Base-by-base conservation (phyloP, 1,139 yeast species). In the Yamadazyma sp. region DNA sequence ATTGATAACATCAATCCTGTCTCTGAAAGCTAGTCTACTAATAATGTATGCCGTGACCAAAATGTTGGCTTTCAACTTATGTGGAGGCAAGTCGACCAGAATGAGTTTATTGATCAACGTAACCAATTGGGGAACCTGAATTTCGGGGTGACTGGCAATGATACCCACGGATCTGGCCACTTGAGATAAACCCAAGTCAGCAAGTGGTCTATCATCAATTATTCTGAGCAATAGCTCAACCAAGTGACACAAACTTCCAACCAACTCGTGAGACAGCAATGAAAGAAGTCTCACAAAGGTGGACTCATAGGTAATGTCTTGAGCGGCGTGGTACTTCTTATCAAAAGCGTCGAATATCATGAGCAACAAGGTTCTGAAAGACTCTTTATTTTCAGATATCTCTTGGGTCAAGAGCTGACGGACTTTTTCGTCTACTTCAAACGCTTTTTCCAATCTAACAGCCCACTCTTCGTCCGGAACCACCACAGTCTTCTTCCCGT, bases 391-490 rank as follows among this genome's bases (percentile, higher is more conserved):
- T 7, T 26, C 13, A 1, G 38, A 11, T 18, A 70, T 57, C 29
- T 67, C 61, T 1, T 42, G 33, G 10, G 51, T 46, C 5, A 82
- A 57, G 3, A 65, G 53, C 0, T 42, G 31, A 26, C 78, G 62
- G 1, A 86, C 86, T 1, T 52, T 55, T 2, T 68, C 69, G 52
- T 88, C 95, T 29, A 75, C 65, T 34, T 78, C 83, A 6, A 86
- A 42, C 0, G 94, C 87, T 40, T 80, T 85, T n/a, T 83, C 89
- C 20, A 86, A 54, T 51, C 92, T 71, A 0, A 76, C 62, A 4
- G 70, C 67, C 96, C 96, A 89, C 35, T 85, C 82, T 46, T 82
- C 86, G 56, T 87, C 96, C 15, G 74, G 62, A 0, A 76, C 76
- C 37, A 86, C 57, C 3, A 82, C 81, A 0, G 92, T 81, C 1